phyloP scores from a whole-genome alignment of 371 early-diverging fungal species.

The Mucor indicus region DNA sequence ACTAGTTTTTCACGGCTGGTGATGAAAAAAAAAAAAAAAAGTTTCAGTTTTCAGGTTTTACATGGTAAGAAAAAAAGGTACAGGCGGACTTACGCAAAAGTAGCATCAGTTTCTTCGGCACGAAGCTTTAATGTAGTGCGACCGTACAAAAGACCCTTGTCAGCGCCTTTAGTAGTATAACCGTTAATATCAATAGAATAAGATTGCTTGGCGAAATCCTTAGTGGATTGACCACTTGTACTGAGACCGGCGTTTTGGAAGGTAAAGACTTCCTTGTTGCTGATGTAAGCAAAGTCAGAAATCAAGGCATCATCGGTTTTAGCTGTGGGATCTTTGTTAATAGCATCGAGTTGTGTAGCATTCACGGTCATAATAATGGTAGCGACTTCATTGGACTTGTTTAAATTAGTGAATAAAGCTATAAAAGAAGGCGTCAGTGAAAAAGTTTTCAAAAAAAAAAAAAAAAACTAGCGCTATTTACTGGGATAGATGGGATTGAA shows the following conservation, averaged over 20 bases:
- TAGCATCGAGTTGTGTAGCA: conserved; percentile 23
- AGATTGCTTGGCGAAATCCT: conserved; percentile 52
- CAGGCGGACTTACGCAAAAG: conserved; percentile 44
- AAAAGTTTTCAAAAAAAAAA: not conserved
- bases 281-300: conserved; percentile 43
- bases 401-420: conserved; percentile 36
- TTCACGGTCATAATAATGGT: conserved; percentile 47
- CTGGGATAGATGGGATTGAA: conserved; percentile 38
- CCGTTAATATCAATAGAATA: conserved; percentile 47
- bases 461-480: conserved; percentile 13
- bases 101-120: conserved; percentile 53
- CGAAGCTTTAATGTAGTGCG: conserved; percentile 52
- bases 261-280: conserved; percentile 38
- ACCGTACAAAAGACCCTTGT: conserved; percentile 33
- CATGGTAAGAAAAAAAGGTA: not conserved
- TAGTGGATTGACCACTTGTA: conserved; percentile 51
- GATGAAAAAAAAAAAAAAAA: not conserved
- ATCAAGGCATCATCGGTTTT: conserved; percentile 27
- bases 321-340: conserved; percentile 26
- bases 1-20: conserved; percentile 48
- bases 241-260: conserved; percentile 39
- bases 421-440: not conserved
- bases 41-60: not conserved
- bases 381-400: conserved; percentile 33
- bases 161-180: conserved; percentile 11